Evolutionary conservation across 495 filamentous ascomycete genomes (phyloP), one percentile per base, ranked within the genome.

Genomic region (Terfezia claveryi): DNA sequence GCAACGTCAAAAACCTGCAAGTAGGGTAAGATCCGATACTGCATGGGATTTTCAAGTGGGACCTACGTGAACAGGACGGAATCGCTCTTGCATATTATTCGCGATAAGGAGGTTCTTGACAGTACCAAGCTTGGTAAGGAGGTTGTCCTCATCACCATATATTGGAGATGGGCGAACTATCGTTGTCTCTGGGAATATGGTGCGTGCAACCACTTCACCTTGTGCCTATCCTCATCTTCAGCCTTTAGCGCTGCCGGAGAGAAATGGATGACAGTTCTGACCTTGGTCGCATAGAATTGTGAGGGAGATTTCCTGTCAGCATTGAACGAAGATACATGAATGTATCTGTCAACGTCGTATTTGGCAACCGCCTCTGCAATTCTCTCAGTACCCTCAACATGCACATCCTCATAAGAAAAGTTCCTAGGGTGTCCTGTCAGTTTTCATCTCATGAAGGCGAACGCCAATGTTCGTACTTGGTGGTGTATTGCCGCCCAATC

Each of bases 301-400:
- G 86, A 88, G 2, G 80, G 71, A 37, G 87, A 94, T 57, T 83
- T 73, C 36, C 76, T 75, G 67, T 85, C 73, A 52, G 87, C 92
- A 65, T 91, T 94, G 74, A 88, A 87, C 38, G 86, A 92, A 38
- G 92, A 96, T 62, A 99, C 82, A 61, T 99, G 91, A 59, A 99
- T 84, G 74, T 82, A 99, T 49, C 91, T 81, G 71, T 99, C 91
- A 57, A 95, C 78, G 62, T 99, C 91, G 69, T 99, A 99, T 70
- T 99, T 99, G 59, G 91, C 92, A 41, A 85, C 85, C 54, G 92
- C 92, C 66, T 95, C 87, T 23, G 78, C 87, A 62, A 99, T 99
- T 55, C 92, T 82, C 72, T 91, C 83, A n/a, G 81, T 78, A 46
- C 91, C 89, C 68, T 94, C 87, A 12, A 96, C 79, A 61, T 99